These are phyloP conservation scores for Fusarium tuaranense DNA, from an alignment of 2,329 filamentous ascomycete species.

Conservation along the genomic window DNA sequence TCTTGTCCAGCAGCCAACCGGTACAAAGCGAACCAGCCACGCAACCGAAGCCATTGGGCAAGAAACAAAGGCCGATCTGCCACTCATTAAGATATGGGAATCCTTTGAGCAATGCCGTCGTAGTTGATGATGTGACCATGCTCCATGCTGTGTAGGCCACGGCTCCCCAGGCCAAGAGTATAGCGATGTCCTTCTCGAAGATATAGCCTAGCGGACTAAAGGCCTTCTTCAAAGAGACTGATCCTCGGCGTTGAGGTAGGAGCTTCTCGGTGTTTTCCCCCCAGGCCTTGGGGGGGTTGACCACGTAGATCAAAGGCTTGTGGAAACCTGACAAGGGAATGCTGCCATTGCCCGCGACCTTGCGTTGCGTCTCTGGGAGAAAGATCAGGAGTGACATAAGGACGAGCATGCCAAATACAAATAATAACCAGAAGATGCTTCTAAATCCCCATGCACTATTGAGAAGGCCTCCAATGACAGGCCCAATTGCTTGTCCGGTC, in stretches of 20 bases:
- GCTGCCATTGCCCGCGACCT: conserved; percentile 44
- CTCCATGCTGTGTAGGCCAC: conserved; percentile 56
- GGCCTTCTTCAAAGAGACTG: neutral
- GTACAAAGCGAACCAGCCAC: conserved; percentile 54
- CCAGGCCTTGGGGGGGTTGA: conserved; percentile 1
- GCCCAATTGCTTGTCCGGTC: conserved; percentile 45
- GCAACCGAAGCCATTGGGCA: conserved; percentile 18
- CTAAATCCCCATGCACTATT: conserved; percentile 44
- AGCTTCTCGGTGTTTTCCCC: neutral
- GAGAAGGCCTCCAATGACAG: conserved; percentile 48
- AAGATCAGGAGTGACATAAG: conserved; percentile 40
- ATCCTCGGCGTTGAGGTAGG: neutral
- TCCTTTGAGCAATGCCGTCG: conserved; percentile 45
- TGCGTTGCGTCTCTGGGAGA: conserved; percentile 46
- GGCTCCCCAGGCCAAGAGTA: conserved; percentile 56
- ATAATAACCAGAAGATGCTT: conserved; percentile 48
- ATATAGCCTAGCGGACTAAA: conserved; percentile 45
- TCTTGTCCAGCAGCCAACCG: conserved; percentile 56
- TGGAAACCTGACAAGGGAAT: conserved; percentile 41
- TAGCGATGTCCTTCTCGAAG: conserved; percentile 56
- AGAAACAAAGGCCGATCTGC: conserved; percentile 26
- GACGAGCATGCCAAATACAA: conserved; percentile 34
- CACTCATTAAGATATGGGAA: conserved; percentile 20
- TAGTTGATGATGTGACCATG: conserved; percentile 52
- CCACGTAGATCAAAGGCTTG: conserved; percentile 35